Percentiles rank a stretch among this genome's conserved stretches.
phyloP scores from a whole-genome alignment of 306 rosid genomes.

The Vachellia pachyceras region DNA sequence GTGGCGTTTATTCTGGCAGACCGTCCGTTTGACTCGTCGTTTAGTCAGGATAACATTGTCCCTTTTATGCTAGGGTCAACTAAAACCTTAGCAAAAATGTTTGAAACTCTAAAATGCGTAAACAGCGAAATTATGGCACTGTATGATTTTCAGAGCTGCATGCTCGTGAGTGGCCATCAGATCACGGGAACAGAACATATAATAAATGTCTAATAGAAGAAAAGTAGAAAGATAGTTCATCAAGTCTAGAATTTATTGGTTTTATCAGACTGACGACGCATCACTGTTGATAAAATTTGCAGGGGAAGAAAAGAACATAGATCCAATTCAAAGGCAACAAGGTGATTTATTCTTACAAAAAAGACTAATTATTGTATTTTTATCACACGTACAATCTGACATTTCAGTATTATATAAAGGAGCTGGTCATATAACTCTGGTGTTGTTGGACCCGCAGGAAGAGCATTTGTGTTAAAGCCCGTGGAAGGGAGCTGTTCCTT shows the following conservation, averaged over 20 bases:
- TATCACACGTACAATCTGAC: slow-evolving; percentile 33
- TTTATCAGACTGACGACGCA: slow-evolving; percentile 23
- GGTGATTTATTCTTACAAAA: slow-evolving; percentile 27
- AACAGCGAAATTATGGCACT: slow-evolving; percentile 9
- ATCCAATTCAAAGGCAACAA: slow-evolving; percentile 1
- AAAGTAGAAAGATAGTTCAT: background rate
- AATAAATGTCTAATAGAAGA: slow-evolving; percentile 17
- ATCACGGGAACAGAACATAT: slow-evolving; percentile 17
- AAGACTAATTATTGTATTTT: slow-evolving; percentile 11
- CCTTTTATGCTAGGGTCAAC: no score
- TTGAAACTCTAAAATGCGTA: background rate
- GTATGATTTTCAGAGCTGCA: background rate
- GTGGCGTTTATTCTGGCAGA: no score
- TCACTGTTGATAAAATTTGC: slow-evolving; percentile 13
- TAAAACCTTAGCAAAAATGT: no score
- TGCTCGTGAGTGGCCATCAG: slow-evolving; percentile 22
- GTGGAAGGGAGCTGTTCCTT: slow-evolving; percentile 79
- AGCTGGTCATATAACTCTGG: slow-evolving; percentile 70
- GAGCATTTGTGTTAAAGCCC: slow-evolving; percentile 90
- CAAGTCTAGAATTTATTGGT: slow-evolving; percentile 24
- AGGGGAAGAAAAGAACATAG: background rate
- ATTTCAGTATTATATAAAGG: slow-evolving; percentile 38
- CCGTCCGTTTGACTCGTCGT: no score
- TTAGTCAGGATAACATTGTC: no score
- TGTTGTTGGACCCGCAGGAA: slow-evolving; percentile 83